A percentile compares a stretch with the other conserved stretches of the same genome.
These are phyloP conservation scores for Setomelanomma holmii DNA, from an alignment of 2,329 filamentous ascomycete species.

Conservation along the genomic window DNA sequence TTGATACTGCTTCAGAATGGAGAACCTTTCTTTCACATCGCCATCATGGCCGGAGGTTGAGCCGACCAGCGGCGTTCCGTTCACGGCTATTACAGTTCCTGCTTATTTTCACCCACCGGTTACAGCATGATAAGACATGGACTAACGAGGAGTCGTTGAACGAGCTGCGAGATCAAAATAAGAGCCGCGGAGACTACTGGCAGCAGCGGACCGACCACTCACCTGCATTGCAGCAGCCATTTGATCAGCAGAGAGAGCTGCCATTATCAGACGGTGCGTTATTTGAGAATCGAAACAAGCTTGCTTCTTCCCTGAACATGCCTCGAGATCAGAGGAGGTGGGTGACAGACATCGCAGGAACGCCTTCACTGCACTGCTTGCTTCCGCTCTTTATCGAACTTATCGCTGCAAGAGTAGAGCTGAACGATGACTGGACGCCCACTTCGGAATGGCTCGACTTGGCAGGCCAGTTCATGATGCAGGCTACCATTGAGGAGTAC, in stretches of 20 bases:
- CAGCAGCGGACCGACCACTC: conserved; percentile 24
- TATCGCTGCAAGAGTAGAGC: conserved; percentile 52
- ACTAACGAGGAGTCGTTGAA: conserved; percentile 46
- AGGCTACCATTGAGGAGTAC: conserved; percentile 59
- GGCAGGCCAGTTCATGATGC: conserved; percentile 57
- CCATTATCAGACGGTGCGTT: conserved; percentile 35
- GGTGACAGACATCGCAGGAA: conserved; percentile 47
- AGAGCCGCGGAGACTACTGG: conserved; percentile 39
- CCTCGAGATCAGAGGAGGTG: conserved; percentile 30
- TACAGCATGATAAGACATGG: conserved; percentile 48
- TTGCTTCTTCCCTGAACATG: conserved; percentile 35
- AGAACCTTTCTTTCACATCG: conserved; percentile 51
- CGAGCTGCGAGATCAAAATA: conserved; percentile 47
- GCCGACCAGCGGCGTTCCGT: conserved; percentile 56
- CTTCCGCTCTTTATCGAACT: conserved; percentile 59
- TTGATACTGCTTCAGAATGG: conserved; percentile 45
- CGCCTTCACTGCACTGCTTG: conserved; percentile 49
- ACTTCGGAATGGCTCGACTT: conserved; percentile 55
- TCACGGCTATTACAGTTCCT: conserved; percentile 57
- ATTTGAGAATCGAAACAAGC: conserved; percentile 34
- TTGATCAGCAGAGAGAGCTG: conserved; percentile 37
- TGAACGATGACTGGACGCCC: conserved; percentile 43
- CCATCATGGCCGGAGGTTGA: conserved; percentile 44
- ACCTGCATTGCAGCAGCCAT: conserved; percentile 28
- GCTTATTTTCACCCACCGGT: conserved; percentile 53